These are phyloP conservation scores for Xerophyta viscosa DNA, from an alignment of 106 monocot species.

Conservation along the genomic window DNA sequence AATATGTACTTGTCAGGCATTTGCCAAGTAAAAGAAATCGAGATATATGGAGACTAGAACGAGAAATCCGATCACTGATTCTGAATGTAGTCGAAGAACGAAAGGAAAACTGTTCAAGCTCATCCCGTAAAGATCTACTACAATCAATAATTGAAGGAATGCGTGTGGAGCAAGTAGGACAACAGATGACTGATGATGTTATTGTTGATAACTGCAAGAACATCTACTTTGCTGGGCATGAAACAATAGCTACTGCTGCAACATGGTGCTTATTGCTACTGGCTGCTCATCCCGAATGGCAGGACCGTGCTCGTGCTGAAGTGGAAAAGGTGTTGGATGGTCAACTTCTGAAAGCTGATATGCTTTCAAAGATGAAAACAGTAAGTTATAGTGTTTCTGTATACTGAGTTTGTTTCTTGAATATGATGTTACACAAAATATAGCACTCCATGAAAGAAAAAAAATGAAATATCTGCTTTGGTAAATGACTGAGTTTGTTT, in stretches of 20 bases:
- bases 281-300: constrained; percentile 58
- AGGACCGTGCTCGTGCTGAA: constrained; percentile 49
- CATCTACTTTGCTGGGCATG: constrained; percentile 79
- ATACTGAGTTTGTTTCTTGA: neutral
- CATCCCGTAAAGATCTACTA: constrained; percentile 29
- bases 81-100: constrained; percentile 29
- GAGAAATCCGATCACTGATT: constrained; percentile 40
- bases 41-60: constrained; percentile 38
- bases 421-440: too few species aligned
- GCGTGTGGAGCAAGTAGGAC: constrained; percentile 1
- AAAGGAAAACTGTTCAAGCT: neutral
- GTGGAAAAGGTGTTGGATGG: constrained; percentile 31
- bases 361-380: constrained; percentile 51
- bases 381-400: constrained; percentile 17
- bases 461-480: too few species aligned
- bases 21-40: constrained; percentile 56
- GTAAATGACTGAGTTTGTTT: too few species aligned
- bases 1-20: constrained; percentile 9
- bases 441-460: too few species aligned
- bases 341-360: constrained; percentile 15
- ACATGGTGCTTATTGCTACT: constrained; percentile 79
- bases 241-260: constrained; percentile 41
- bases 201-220: constrained; percentile 85
- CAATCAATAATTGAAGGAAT: constrained; percentile 41
- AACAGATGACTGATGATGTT: constrained; percentile 20